Base-by-base conservation (phyloP, 2,329 filamentous ascomycete species). In the Thielaviopsis ethacetica region DNA sequence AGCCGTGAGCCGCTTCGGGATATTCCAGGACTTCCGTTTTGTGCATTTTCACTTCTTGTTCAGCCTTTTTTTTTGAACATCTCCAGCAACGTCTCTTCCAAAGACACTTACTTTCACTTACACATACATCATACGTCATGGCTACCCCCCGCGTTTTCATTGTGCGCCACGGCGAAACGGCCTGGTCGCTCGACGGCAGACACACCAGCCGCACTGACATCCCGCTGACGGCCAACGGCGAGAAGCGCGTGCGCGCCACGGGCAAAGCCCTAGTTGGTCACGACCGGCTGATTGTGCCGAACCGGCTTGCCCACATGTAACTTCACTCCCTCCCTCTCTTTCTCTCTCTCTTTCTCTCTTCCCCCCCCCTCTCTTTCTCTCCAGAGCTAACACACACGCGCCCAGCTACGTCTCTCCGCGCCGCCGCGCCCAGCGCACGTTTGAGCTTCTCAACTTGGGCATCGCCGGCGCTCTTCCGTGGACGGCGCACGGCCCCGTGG, bases 191-290 rank as follows among this genome's bases (percentile, higher is more conserved):
- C 54, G 85, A 85, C 65, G 91, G 89, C 59, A 79, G 83, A 57
- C 88, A 96, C 72, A 97, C 91, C 0, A 86, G 90, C 56, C 78
- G 75, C 27, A 87, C 86, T n/a, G 91, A 97, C 67, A 86, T 97
- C 3, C 84, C 89, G 1, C 76, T 96, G 44, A 96, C 91, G 0
- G 73, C 77, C 56, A 86, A 88, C 68, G 91, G 91, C 57, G 86
- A 90, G 75, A 86, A 82, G 69, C 79, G 86, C 62, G 79, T 91
- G 61, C 75, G 73, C 60, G 83, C 85, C 1, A 96, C 91, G 0
- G 91, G 91, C 6, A 80, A 82, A 65, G 91, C 90, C 1, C 77
- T 97, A 27, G 84, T 96, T 7, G 91, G 91, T 15, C 76, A 84
- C 62, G 88, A 96, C 68, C 77, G 91, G 53, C 74, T 95, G 61